These are phyloP conservation scores for Epichloe sylvatica DNA, from an alignment of 2,329 filamentous ascomycete genomes.

Conservation along the genomic window DNA sequence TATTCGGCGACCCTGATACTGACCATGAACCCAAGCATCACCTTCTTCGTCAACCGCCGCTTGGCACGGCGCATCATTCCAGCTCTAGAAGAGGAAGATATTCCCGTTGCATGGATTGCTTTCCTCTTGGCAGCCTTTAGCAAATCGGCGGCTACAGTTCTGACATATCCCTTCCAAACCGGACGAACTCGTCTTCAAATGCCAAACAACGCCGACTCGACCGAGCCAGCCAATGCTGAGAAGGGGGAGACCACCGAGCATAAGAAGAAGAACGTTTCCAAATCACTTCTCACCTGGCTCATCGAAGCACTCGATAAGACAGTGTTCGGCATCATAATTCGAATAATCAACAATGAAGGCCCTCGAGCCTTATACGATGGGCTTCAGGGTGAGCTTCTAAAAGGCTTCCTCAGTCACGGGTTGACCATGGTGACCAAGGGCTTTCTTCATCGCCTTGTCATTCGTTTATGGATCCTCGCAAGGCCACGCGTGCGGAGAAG, in stretches of 20 bases:
- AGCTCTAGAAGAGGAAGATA: constrained; percentile 29
- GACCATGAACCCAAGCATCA: constrained; percentile 75
- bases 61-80: constrained; percentile 47
- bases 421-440: constrained; percentile 82
- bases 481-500: constrained; percentile 14
- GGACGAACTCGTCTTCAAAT: constrained; percentile 71
- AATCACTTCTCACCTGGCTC: constrained; percentile 6
- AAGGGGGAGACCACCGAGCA: constrained; percentile 6
- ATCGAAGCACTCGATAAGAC: constrained; percentile 25
- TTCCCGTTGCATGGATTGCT: constrained; percentile 23
- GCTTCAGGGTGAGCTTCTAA: constrained; percentile 60
- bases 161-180: constrained; percentile 77
- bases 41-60: constrained; percentile 67
- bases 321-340: constrained; percentile 49
- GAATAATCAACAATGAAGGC: constrained; percentile 50
- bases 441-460: constrained; percentile 54
- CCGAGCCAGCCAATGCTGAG: constrained; percentile 2
- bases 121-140: constrained; percentile 55
- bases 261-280: constrained; percentile 1
- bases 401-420: constrained; percentile 75
- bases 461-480: constrained; percentile 53
- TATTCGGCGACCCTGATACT: constrained; percentile 70
- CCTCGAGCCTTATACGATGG: constrained; percentile 59
- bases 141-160: constrained; percentile 60
- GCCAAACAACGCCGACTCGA: constrained; percentile 20